These are phyloP conservation scores for Combretum micranthum DNA, from an alignment of 345 rosid species.

Conservation along the genomic window DNA sequence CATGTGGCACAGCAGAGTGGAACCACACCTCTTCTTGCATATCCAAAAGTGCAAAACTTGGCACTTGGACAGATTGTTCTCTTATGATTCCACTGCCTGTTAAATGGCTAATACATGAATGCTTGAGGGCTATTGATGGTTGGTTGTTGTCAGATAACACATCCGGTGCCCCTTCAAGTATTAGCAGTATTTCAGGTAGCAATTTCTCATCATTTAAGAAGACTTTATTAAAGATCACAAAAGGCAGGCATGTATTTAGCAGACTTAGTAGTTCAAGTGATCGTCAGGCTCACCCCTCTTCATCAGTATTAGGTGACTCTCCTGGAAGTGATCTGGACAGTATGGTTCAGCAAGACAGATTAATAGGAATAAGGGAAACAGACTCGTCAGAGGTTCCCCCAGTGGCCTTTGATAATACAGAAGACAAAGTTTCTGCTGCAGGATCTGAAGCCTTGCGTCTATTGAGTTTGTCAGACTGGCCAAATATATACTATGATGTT, in stretches of 20 bases:
- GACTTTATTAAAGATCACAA: slow-evolving; percentile 40
- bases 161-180: slow-evolving; percentile 26
- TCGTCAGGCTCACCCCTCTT: slow-evolving; percentile 25
- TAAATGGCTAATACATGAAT: slow-evolving; percentile 53
- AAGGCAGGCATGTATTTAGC: slow-evolving; percentile 47
- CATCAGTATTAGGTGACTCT: slow-evolving; percentile 20
- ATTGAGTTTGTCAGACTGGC: slow-evolving; percentile 64
- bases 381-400: slow-evolving; percentile 20
- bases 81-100: slow-evolving; percentile 49
- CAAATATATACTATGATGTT: slow-evolving; percentile 60
- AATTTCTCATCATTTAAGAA: slow-evolving; percentile 51
- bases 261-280: slow-evolving; percentile 46
- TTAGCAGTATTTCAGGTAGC: slow-evolving; percentile 27
- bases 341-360: slow-evolving; percentile 24
- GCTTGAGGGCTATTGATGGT: slow-evolving; percentile 64
- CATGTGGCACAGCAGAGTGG: too few species aligned
- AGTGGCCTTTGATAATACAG: slow-evolving; percentile 24
- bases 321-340: slow-evolving; percentile 26
- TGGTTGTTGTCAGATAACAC: slow-evolving; percentile 53
- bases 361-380: slow-evolving; percentile 18
- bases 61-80: slow-evolving; percentile 18
- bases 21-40: too few species aligned
- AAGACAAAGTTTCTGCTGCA: slow-evolving; percentile 24
- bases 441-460: slow-evolving; percentile 29
- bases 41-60: slow-evolving; percentile 30